Conservation (phyloP, 257 asterid species). For the Solanum sitiens region DNA sequence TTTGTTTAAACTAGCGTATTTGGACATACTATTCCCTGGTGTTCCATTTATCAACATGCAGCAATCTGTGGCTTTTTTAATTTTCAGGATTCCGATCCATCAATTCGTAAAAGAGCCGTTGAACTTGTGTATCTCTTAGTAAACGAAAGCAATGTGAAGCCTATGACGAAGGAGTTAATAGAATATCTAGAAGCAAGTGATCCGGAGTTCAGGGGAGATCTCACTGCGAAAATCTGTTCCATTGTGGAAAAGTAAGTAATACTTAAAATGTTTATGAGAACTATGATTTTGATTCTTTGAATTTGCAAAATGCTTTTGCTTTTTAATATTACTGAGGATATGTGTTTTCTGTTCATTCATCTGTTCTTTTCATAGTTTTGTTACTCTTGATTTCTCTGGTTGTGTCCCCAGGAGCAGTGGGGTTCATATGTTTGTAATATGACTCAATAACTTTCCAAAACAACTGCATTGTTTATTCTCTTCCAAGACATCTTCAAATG, state of each 20-base stretch:
- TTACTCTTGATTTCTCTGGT: background rate
- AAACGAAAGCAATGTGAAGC: constrained; percentile 80
- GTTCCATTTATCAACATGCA: background rate
- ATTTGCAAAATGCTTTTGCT: background rate
- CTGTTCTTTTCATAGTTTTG: background rate
- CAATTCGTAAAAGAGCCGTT: constrained; percentile 93
- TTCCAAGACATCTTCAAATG: constrained; percentile 13
- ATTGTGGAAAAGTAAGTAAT: constrained; percentile 91
- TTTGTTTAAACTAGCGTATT: background rate
- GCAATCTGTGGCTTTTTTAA: constrained; percentile 4
- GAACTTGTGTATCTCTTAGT: constrained; percentile 89
- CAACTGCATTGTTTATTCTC: background rate
- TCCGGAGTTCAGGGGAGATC: constrained; percentile 84
- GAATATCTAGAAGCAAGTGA: constrained; percentile 91
- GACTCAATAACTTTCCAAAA: background rate
- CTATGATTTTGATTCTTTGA: background rate
- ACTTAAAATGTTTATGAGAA: background rate
- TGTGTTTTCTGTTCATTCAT: background rate
- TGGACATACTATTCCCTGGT: background rate
- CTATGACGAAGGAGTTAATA: constrained; percentile 82
- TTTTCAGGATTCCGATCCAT: constrained; percentile 96
- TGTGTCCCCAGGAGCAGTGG: background rate
- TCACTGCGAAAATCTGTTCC: constrained; percentile 86
- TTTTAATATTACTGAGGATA: background rate
- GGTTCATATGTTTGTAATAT: background rate